Base-by-base conservation (phyloP, 768 basidiomycete species). In the Fomitopsis serialis region DNA sequence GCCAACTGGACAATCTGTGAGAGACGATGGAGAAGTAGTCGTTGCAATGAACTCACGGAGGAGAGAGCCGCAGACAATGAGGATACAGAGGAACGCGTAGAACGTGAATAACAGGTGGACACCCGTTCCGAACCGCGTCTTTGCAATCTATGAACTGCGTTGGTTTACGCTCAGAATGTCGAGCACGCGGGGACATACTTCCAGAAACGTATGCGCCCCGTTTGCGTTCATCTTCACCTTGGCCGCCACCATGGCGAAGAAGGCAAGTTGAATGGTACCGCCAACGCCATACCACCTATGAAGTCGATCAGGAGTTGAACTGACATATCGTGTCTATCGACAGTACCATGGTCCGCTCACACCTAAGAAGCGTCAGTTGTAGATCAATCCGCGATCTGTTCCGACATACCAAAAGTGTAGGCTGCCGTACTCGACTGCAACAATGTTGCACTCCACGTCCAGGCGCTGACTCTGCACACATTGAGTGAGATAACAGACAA, bases 141-240 rank as follows among this genome's bases (percentile, higher is more conserved):
- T 73, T 32, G 78, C 77, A 32, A 83, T 80, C 70, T 76, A 32
- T 5, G 23, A 44, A 22, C 22, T 15, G n/a, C 43, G 40, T 42
- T 42, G 45, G 36, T n/a, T n/a, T 24, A 12, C 22, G 23, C 35
- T 48, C n/a, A n/a, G n/a, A n/a, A n/a, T 27, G 25, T 42, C 6
- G 11, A 13, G 11, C 2, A 6, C 2, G 6, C 15, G n/a, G 40
- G 3, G 29, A 44, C 61, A 2, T 54, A 72, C 74, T 61, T 84
- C 80, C 23, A 81, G 66, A 58, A 80, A 82, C 0, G 80, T 84
- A 57, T 78, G 78, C 0, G 79, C 79, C 15, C 76, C 74, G 29
- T 80, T 80, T 0, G 80, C 81, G 47, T 82, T 82, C 71, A 74
- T 74, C 63, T 83, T 84, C 11, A 82, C 75, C 59, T 80, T 78